Evolutionary conservation across 805 yeast genomes (phyloP), one percentile per base, ranked within the genome.

Genomic region (Kazachstania kunashirensis): DNA sequence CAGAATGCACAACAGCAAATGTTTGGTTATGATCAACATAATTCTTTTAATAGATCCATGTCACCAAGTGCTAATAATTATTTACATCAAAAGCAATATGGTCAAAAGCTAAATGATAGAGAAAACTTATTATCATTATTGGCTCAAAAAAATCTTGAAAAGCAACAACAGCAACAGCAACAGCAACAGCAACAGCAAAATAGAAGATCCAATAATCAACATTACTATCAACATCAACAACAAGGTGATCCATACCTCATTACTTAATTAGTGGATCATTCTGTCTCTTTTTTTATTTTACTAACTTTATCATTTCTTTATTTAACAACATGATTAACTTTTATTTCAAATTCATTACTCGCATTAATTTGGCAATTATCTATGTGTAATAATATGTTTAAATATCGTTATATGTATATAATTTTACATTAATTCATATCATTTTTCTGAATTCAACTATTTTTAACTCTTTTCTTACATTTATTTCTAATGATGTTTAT

Each of bases 71-170:
- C 26, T 31, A 25, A 20, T 13, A 26, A 27, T 16, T 29, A 29
- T 19, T n/a, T 29, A 13, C 24, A n/a, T 13, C 33, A 30, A 30
- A 36, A 19, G 12, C 31, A 13, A 29, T 29, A 24, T 18, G 23
- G 25, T 28, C 35, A 36, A 28, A 31, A 28, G 18, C n/a, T 29
- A 6, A 37, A 17, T 38, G 36, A 46, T 31, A 43, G 43, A 32
- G 52, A 48, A 15, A 44, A 45, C 34, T 24, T 49, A 31, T 27
- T 47, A 29, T 40, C 49, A 1, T 11, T 45, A 20, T 35, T 49
- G 36, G 48, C 51, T 12, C 41, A 46, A 29, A 47, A 45, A 32
- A 47, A 42, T 31, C 31, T 48, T 20, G 49, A 49, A 26, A 45
- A 43, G 29, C 53, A 50, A 30, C 50, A 50, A 29, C 16, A 41